Conservation (phyloP, 495 filamentous ascomycete species). For the Tuber borchii region DNA sequence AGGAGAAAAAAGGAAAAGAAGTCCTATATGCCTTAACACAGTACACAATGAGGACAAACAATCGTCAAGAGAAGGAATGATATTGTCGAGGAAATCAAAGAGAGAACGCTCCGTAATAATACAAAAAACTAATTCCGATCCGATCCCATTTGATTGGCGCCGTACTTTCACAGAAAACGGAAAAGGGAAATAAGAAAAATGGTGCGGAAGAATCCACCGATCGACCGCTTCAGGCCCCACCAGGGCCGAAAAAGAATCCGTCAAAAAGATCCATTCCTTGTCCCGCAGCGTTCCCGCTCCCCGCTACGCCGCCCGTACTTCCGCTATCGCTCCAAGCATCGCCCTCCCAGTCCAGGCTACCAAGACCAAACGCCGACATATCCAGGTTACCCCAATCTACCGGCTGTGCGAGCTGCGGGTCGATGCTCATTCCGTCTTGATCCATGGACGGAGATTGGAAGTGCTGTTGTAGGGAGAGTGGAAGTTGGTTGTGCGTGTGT, state of each 20-base stretch:
- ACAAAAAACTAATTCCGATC: neutral
- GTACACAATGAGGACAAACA: neutral
- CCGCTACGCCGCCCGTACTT: constrained; percentile 35
- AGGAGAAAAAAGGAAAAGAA: neutral
- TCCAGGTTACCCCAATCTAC: constrained; percentile 36
- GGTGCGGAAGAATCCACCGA: neutral
- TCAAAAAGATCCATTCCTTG: constrained; percentile 70
- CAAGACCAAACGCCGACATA: constrained; percentile 38
- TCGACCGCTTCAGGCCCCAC: neutral
- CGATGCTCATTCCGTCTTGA: constrained; percentile 35
- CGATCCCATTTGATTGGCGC: neutral
- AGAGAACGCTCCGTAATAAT: neutral
- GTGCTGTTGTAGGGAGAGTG: neutral
- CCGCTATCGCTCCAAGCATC: constrained; percentile 40
- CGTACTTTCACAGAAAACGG: neutral
- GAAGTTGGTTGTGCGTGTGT: constrained; percentile 5
- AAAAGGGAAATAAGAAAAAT: neutral
- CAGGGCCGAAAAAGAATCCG: constrained; percentile 78
- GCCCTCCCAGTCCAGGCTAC: constrained; percentile 35
- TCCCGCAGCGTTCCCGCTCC: constrained; percentile 22
- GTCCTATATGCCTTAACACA: neutral
- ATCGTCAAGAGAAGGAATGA: neutral
- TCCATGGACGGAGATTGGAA: neutral
- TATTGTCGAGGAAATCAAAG: neutral
- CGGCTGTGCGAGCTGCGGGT: constrained; percentile 38